Base-by-base conservation (phyloP, 495 filamentous ascomycete genomes). In the Talaromyces liani region DNA sequence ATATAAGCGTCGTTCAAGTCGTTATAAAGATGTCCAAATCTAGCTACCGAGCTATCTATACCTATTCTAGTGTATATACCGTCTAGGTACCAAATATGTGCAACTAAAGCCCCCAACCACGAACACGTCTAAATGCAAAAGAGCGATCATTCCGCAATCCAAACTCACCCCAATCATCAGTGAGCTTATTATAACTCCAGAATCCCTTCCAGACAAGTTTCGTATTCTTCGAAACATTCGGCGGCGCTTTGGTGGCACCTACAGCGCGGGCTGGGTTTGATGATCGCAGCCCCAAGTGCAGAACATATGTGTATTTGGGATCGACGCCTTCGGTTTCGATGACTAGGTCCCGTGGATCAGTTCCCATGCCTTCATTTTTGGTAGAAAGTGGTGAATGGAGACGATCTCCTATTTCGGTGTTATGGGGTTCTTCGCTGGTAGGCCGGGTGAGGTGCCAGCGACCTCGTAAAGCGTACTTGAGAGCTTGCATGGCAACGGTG, bases 121-220 rank as follows among this genome's bases (percentile, higher is more conserved):
- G 70, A 34, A 99, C 95, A 34, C 94, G 79, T 66, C 91, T 91
- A 74, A 91, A 98, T 66, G 91, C 89, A 75, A 88, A 97, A 1
- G 92, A 83, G 70, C 90, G 88, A 70, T 92, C 88, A 72, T 97
- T 91, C 72, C 86, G 89, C 65, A 93, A 75, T 18, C 82, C 80
- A 75, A 98, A 98, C 74, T 91, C 88, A 0, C 82, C 91, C 88
- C 91, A 91, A 72, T 97, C 93, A 70, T 93, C 92, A 20, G 92
- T 93, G 67, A 96, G 75, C 68, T 80, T 82, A 69, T 97, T 95
- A 67, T 94, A 95, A 74, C 87, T 92, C 88, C 91, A 97, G 74
- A 89, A 97, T 0, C 91, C 90, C 71, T 88, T 88, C 95, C 95
- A 98, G 0, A 75, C 75, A 36, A 99, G 72, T 76, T 93, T 97